Percentiles rank a stretch among this genome's conserved stretches.
These are phyloP conservation scores for Centaurea solstitialis DNA, from an alignment of 129 eudicot species.

Conservation along the genomic window DNA sequence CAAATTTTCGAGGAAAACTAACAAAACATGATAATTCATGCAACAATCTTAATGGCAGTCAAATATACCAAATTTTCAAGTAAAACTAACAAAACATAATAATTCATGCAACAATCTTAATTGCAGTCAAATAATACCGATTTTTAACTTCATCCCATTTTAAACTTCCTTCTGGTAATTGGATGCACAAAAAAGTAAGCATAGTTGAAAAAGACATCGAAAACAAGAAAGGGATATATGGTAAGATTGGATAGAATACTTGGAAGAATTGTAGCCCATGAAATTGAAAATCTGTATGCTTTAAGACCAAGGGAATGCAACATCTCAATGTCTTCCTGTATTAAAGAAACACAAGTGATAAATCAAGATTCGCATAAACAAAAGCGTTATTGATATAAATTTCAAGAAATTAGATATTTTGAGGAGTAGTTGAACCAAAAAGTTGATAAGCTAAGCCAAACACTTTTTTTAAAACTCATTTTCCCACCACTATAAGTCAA, in stretches of 20 bases:
- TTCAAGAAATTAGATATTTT: neutral
- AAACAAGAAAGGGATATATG: constrained; percentile 14
- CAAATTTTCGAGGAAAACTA: too few relatives aligned
- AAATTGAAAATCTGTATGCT: constrained; percentile 74
- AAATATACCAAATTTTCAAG: too few relatives aligned
- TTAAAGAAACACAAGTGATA: neutral
- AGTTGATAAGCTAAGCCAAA: too few relatives aligned
- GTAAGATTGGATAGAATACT: constrained; percentile 29
- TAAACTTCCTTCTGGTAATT: constrained; percentile 46
- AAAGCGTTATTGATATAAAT: neutral
- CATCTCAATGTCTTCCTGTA: constrained; percentile 75
- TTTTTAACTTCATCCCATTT: neutral
- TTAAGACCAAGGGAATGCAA: constrained; percentile 67
- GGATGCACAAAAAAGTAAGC: too few relatives aligned
- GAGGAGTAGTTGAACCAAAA: constrained; percentile 46
- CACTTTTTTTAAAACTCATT: too few relatives aligned
- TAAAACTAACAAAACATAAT: too few relatives aligned
- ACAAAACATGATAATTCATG: too few relatives aligned
- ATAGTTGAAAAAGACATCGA: too few relatives aligned
- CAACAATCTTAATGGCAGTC: too few relatives aligned
- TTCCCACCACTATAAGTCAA: too few relatives aligned
- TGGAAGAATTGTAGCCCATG: constrained; percentile 90
- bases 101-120: too few relatives aligned
- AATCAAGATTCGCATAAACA: neutral
- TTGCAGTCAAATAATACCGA: too few relatives aligned